These are phyloP conservation scores for Sanghuangporus weigelae DNA, from an alignment of 1,284 basidiomycete species.

Conservation along the genomic window DNA sequence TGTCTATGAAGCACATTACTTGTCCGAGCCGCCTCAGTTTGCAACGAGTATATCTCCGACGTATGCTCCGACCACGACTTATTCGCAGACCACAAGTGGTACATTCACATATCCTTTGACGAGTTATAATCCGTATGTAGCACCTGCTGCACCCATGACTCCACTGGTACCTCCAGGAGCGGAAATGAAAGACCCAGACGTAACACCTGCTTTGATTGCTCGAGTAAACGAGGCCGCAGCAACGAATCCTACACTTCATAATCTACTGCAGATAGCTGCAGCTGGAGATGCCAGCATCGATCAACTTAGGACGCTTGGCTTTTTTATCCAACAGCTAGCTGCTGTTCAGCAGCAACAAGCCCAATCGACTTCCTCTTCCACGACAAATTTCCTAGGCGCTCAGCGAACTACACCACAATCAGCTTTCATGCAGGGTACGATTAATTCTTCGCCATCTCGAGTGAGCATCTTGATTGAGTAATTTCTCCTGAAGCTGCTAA, in stretches of 20 bases:
- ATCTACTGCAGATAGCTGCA: conserved; percentile 56
- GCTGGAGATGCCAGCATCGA: conserved; percentile 52
- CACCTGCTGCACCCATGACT: conserved; percentile 28
- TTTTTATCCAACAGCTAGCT: conserved; percentile 56
- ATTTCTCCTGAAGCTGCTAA: not conserved
- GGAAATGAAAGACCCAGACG: conserved; percentile 29
- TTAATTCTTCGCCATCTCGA: not conserved
- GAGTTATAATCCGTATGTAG: conserved; percentile 1
- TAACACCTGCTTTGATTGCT: conserved; percentile 51
- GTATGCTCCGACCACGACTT: not conserved
- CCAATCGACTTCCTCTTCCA: not conserved
- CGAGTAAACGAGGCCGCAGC: conserved; percentile 62
- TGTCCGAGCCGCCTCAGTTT: not conserved
- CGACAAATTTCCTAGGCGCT: not conserved
- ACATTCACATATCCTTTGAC: conserved; percentile 7
- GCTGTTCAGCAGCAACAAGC: conserved; percentile 5
- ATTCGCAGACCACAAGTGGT: not conserved
- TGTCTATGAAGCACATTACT: conserved; percentile 64
- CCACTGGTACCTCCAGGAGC: conserved; percentile 19
- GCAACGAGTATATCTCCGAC: not conserved
- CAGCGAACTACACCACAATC: not conserved
- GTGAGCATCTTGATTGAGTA: not conserved
- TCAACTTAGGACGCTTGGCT: conserved; percentile 57
- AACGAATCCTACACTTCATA: conserved; percentile 57
- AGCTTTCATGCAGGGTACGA: conserved; percentile 2